Evolutionary conservation across 2,329 filamentous ascomycete species (phyloP).

Genomic region (Botrytis fabae): DNA sequence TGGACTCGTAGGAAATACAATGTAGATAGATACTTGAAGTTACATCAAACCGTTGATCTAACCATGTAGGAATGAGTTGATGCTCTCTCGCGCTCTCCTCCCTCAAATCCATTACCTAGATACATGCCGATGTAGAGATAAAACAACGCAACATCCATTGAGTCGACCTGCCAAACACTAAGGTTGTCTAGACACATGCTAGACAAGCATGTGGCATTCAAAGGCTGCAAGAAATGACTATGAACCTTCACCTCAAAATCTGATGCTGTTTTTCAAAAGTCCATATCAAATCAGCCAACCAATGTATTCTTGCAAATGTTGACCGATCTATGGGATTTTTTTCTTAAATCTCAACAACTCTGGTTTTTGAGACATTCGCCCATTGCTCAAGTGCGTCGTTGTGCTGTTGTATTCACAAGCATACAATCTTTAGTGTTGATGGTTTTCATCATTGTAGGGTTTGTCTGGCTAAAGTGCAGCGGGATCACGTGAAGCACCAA

Average conservation of each 20-base stretch:
- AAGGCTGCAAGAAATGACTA: neutral
- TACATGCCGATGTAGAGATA: neutral
- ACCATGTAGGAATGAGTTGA: neutral
- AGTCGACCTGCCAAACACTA: no score
- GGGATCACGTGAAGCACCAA: neutral
- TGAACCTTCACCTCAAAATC: neutral
- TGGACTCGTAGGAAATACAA: neutral
- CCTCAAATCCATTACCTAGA: neutral
- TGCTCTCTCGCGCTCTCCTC: neutral
- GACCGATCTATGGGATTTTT: fast-evolving
- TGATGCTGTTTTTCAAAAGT: neutral
- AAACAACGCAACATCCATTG: neutral
- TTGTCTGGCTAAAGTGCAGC: neutral
- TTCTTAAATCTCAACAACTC: neutral
- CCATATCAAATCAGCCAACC: neutral
- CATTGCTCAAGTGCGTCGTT: neutral
- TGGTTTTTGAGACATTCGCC: neutral
- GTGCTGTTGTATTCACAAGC: no score
- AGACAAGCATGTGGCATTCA: no score
- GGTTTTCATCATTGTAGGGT: neutral
- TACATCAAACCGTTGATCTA: neutral
- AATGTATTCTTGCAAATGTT: neutral
- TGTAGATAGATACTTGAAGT: neutral
- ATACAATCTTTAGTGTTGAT: neutral
- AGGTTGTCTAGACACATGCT: no score